A percentile compares a stretch with the other conserved stretches of the same genome.
phyloP scores from a whole-genome alignment of 306 rosid species.

The Vigna mungo region DNA sequence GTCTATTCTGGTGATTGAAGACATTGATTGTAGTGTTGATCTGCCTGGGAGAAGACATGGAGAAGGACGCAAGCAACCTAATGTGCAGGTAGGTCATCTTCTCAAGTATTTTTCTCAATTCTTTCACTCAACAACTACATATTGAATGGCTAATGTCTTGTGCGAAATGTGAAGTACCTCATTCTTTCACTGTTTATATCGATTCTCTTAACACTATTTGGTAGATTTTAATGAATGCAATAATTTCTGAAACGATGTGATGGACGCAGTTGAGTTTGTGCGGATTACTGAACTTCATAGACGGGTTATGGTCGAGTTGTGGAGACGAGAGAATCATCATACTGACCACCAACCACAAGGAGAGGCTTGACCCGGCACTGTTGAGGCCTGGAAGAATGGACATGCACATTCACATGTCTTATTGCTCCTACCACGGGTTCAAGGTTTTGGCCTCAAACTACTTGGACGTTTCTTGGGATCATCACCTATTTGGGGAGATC shows the following conservation, averaged over 20 bases:
- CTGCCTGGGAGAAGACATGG: constrained; percentile 53
- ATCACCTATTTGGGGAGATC: not conserved
- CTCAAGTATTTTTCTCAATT: too few relatives aligned
- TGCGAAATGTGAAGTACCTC: too few relatives aligned
- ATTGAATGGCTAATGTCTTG: too few relatives aligned
- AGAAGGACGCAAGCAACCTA: constrained; percentile 16
- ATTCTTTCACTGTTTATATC: too few relatives aligned
- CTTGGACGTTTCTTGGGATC: not conserved
- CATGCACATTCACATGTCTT: constrained; percentile 18
- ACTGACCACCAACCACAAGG: constrained; percentile 14
- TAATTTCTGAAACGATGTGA: not conserved
- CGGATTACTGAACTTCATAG: constrained; percentile 13
- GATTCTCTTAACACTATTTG: too few relatives aligned
- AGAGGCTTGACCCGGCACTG: not conserved
- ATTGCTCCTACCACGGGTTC: constrained; percentile 2
- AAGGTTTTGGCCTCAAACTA: constrained; percentile 15
- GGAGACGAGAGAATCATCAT: constrained; percentile 18
- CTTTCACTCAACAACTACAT: too few relatives aligned
- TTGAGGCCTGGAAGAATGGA: constrained; percentile 11
- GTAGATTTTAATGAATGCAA: too few relatives aligned
- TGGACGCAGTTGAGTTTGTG: not conserved
- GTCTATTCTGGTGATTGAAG: not conserved
- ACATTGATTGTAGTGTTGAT: constrained; percentile 50
- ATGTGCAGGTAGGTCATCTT: constrained; percentile 47
- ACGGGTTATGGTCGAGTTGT: constrained; percentile 14